phyloP scores from a whole-genome alignment of 176 grass and related monocot genomes.

The Rhynchospora pubera region DNA sequence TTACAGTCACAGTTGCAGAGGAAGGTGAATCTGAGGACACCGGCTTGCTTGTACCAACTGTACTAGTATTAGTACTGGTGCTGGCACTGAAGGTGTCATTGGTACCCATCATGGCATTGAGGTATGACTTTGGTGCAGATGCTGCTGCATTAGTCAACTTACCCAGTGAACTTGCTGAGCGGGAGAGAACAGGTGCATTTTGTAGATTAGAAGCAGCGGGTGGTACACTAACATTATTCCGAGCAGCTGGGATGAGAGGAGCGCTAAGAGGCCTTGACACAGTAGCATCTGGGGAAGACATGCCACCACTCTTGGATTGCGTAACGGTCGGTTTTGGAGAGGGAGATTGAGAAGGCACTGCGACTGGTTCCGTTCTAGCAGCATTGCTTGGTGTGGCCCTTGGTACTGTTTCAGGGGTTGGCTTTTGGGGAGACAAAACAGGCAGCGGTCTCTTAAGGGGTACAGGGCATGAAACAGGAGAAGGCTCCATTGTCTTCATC shows the following conservation, averaged over 20 bases:
- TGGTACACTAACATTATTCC: slow-evolving; percentile 27
- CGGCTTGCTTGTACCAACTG: slow-evolving; percentile 19
- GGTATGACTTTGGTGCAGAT: slow-evolving; percentile 64
- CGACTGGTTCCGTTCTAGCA: not conserved
- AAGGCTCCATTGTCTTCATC: slow-evolving; percentile 39
- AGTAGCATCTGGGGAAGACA: slow-evolving; percentile 23
- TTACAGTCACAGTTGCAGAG: slow-evolving; percentile 28
- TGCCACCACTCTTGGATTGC: slow-evolving; percentile 1
- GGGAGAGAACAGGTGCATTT: slow-evolving; percentile 43
- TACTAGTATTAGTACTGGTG: slow-evolving; percentile 17
- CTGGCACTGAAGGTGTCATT: slow-evolving; percentile 28
- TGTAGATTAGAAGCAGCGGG: slow-evolving; percentile 36
- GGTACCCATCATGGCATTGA: slow-evolving; percentile 81
- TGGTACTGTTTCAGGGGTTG: slow-evolving; percentile 26
- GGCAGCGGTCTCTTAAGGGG: slow-evolving; percentile 41
- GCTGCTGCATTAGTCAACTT: slow-evolving; percentile 54
- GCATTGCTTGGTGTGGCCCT: slow-evolving; percentile 22
- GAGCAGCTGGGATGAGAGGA: slow-evolving; percentile 54
- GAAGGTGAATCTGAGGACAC: slow-evolving; percentile 39
- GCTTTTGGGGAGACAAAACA: slow-evolving; percentile 45
- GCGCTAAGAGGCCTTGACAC: slow-evolving; percentile 62
- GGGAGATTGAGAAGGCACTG: slow-evolving; percentile 9
- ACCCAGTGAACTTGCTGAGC: slow-evolving; percentile 63
- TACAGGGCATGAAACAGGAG: slow-evolving; percentile 37
- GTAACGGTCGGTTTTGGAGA: not conserved